Conservation (phyloP, 805 yeast species). For the Candida tibetensis region DNA sequence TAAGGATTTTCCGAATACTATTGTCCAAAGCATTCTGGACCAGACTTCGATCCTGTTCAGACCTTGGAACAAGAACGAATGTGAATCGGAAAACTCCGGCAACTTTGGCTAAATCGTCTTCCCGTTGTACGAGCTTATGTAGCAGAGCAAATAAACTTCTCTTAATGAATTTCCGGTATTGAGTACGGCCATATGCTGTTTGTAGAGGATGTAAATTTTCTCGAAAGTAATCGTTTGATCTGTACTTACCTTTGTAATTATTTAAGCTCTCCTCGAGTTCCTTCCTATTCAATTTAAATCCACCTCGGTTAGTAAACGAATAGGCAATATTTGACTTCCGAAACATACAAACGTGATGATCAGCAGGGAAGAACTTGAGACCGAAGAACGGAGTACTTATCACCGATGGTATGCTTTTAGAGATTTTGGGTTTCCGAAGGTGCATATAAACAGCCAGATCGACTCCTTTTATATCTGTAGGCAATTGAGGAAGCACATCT, state of each 20-base stretch:
- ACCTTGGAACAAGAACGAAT: conserved; percentile 19
- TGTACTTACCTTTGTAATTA: conserved; percentile 29
- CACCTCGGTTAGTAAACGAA: conserved; percentile 29
- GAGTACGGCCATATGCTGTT: conserved; percentile 31
- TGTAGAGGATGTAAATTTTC: conserved; percentile 26
- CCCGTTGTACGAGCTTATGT: conserved; percentile 2
- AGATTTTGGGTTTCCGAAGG: conserved; percentile 2
- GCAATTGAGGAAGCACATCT: conserved; percentile 22
- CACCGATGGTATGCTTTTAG: conserved; percentile 15
- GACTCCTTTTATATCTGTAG: conserved; percentile 37
- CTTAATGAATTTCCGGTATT: conserved; percentile 20
- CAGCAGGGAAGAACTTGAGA: conserved; percentile 28
- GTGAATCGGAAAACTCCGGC: conserved; percentile 26
- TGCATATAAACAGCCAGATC: conserved; percentile 20
- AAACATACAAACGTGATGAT: conserved; percentile 24
- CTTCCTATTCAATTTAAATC: conserved; percentile 25
- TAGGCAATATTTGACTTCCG: conserved; percentile 41
- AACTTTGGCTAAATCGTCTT: conserved; percentile 10
- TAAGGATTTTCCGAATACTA: conserved; percentile 10
- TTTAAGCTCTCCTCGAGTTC: conserved; percentile 18
- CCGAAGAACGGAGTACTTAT: conserved; percentile 20
- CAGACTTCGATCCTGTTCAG: conserved; percentile 14
- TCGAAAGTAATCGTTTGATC: conserved; percentile 19
- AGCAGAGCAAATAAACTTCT: conserved; percentile 9
- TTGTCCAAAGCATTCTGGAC: conserved; percentile 10